Evolutionary conservation across 1,284 basidiomycete genomes (phyloP).

Genomic region (Ganoderma multipileum): DNA sequence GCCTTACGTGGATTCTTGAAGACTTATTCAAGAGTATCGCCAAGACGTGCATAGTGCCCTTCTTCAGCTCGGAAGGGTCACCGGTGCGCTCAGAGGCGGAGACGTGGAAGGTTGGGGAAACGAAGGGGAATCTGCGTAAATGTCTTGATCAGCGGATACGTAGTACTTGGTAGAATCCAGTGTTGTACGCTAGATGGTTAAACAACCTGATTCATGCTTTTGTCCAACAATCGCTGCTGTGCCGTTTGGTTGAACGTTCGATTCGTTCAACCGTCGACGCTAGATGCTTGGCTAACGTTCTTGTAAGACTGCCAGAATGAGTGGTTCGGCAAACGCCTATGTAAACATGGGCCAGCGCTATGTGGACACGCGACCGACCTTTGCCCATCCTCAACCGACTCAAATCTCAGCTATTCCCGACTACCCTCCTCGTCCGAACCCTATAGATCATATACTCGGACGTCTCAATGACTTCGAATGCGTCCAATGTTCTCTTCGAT

Average conservation of each 20-base stretch:
- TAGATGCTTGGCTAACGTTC: not conserved
- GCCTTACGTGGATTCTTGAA: conserved; percentile 81
- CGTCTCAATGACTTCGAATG: conserved; percentile 62
- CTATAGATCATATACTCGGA: not conserved
- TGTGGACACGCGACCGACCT: not conserved
- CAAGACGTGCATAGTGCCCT: conserved; percentile 74
- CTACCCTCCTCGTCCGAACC: not conserved
- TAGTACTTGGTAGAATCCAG: not conserved
- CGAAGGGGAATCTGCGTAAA: conserved; percentile 32
- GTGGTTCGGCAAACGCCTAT: conserved; percentile 7
- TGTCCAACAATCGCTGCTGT: too few species aligned
- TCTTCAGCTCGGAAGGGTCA: conserved; percentile 45
- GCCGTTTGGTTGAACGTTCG: too few species aligned
- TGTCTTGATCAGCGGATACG: conserved; percentile 38
- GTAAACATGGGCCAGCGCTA: not conserved
- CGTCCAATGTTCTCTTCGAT: conserved; percentile 85
- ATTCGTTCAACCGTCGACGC: too few species aligned
- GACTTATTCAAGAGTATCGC: conserved; percentile 82
- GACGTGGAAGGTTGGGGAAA: conserved; percentile 33
- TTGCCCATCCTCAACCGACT: not conserved
- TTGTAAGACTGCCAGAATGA: conserved; percentile 11
- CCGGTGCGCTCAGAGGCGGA: conserved; percentile 16
- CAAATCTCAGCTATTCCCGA: not conserved
- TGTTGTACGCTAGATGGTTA: not conserved
- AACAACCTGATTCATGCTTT: not conserved